Evolutionary conservation across 495 filamentous ascomycete species (phyloP).

Genomic region (Sabuloglossum arenarium): DNA sequence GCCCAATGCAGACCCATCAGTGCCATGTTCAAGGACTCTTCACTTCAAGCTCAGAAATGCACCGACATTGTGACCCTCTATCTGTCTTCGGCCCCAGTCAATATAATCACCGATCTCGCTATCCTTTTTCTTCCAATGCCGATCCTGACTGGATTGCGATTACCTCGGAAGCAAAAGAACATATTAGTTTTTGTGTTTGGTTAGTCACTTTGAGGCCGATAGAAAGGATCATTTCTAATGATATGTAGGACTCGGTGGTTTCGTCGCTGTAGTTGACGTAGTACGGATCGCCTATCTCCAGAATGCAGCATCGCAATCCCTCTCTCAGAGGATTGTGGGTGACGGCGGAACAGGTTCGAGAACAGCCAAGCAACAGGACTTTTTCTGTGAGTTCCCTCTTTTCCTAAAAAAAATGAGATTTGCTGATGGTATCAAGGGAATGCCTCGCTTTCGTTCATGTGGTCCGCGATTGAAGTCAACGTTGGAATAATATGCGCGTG

Average conservation of each 20-base stretch:
- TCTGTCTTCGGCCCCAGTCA: conserved; percentile 64
- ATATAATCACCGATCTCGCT: conserved; percentile 67
- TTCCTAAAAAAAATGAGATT: background rate
- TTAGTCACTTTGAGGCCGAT: conserved; percentile 2
- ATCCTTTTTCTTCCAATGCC: conserved; percentile 74
- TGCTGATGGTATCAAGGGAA: conserved; percentile 29
- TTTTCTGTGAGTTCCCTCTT: conserved; percentile 24
- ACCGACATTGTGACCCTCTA: conserved; percentile 63
- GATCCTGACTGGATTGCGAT: conserved; percentile 62
- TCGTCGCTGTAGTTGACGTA: conserved; percentile 74
- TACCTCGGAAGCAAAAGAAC: conserved; percentile 66
- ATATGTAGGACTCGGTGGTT: conserved; percentile 39
- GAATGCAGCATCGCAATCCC: conserved; percentile 28
- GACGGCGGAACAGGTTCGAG: background rate
- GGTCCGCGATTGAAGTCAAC: conserved; percentile 15
- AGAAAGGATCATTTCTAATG: background rate
- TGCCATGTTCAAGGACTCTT: conserved; percentile 34
- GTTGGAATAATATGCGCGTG: conserved; percentile 16
- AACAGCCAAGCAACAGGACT: conserved; percentile 20
- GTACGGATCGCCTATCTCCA: conserved; percentile 79
- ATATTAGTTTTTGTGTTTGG: conserved; percentile 63
- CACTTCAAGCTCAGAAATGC: conserved; percentile 28
- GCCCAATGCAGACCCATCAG: conserved; percentile 67
- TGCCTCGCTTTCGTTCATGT: conserved; percentile 65
- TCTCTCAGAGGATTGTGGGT: background rate